Conservation (phyloP, 2,329 filamentous ascomycete genomes). For the Raffaelea albimanens region DNA sequence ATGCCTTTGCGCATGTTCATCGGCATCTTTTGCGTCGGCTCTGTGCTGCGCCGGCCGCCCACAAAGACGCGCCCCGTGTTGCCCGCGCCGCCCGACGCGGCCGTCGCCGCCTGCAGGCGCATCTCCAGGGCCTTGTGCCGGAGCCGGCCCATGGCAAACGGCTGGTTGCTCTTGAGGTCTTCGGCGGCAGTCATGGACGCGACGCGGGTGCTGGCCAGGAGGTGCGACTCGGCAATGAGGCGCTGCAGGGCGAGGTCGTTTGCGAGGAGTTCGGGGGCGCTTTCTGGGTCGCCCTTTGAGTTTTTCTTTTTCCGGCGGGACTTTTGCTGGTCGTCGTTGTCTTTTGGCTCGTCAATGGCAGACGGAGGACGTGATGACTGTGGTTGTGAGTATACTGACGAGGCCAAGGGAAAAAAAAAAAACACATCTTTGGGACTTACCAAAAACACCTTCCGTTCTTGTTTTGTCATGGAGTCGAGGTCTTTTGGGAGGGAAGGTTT, state of each 20-base stretch:
- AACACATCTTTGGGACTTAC: slow-evolving; percentile 24
- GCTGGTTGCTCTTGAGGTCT: slow-evolving; percentile 17
- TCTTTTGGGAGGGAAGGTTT: slow-evolving; percentile 18
- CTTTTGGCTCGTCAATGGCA: slow-evolving; percentile 5
- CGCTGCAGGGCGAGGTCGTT: slow-evolving; percentile 90
- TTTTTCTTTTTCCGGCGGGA: slow-evolving; percentile 15
- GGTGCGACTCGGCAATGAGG: slow-evolving; percentile 82
- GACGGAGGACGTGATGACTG: slow-evolving; percentile 41
- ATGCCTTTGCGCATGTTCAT: slow-evolving; percentile 85
- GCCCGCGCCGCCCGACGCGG: slow-evolving; percentile 47
- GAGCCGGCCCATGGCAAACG: slow-evolving; percentile 54
- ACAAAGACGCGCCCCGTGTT: slow-evolving; percentile 40
- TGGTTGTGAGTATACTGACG: slow-evolving; percentile 15
- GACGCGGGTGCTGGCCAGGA: slow-evolving; percentile 49
- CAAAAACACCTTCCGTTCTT: slow-evolving; percentile 73
- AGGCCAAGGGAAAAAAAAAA: neutral
- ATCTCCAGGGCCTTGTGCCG: slow-evolving; percentile 77
- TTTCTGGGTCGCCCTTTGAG: slow-evolving; percentile 29
- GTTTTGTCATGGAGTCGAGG: slow-evolving; percentile 44
- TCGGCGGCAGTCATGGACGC: slow-evolving; percentile 24
- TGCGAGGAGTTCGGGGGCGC: slow-evolving; percentile 63
- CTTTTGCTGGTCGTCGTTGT: slow-evolving; percentile 15
- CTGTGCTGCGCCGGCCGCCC: too few species aligned
- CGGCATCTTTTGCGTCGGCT: slow-evolving; percentile 66
- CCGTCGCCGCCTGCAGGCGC: slow-evolving; percentile 60